These are phyloP conservation scores for Malania oleifera DNA, from an alignment of 164 flowering plant species.

Conservation along the genomic window DNA sequence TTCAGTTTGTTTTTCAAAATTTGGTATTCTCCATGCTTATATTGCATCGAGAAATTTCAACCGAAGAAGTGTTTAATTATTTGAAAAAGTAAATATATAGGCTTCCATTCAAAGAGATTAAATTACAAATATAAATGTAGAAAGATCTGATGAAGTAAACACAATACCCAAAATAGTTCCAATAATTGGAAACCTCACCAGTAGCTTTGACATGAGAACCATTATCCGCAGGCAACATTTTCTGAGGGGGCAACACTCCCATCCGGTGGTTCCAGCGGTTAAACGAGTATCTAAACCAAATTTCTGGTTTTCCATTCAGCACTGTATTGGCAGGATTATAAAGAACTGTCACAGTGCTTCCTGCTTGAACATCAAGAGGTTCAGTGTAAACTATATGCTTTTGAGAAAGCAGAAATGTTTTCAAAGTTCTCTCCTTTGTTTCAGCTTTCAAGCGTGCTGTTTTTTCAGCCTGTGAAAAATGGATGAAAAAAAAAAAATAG, in stretches of 20 bases:
- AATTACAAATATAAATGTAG: not conserved
- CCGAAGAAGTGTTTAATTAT: not conserved
- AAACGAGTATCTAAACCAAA: conserved; percentile 92
- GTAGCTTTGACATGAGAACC: conserved; percentile 63
- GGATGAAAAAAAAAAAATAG: not conserved
- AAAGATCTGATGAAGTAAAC: not conserved
- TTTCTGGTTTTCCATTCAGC: conserved; percentile 81
- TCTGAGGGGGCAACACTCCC: conserved; percentile 83
- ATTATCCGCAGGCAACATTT: conserved; percentile 64
- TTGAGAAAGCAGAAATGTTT: conserved; percentile 74
- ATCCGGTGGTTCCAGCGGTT: conserved; percentile 84
- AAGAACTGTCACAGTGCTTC: conserved; percentile 54
- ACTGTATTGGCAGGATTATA: conserved; percentile 89
- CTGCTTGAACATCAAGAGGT: conserved; percentile 88
- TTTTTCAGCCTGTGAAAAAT: conserved; percentile 57
- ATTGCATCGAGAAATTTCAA: not conserved
- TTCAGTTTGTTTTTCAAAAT: too few relatives aligned
- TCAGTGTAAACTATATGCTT: conserved; percentile 88
- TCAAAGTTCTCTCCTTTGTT: conserved; percentile 65
- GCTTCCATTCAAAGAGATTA: not conserved
- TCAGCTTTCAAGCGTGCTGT: conserved; percentile 79
- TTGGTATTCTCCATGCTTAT: too few relatives aligned
- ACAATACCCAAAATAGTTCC: not conserved
- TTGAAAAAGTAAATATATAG: not conserved
- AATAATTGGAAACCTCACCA: conserved; percentile 36